phyloP scores from a whole-genome alignment of 192 early-diverging fungal genomes.

The Umbelopsis ramanniana region DNA sequence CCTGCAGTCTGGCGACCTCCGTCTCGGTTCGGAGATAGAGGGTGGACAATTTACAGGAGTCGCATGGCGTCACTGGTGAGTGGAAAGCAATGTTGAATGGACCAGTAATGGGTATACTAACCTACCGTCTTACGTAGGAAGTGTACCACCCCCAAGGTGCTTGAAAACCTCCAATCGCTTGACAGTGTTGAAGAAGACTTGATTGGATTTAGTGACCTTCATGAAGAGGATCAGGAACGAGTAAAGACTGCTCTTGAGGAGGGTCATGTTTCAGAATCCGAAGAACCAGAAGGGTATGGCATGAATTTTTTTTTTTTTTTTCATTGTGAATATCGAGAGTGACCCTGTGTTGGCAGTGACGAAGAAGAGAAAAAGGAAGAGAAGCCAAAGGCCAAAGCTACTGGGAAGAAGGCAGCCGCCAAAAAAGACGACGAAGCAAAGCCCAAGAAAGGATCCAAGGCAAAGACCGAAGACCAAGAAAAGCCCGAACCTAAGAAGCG shows the following conservation, averaged over 20 bases:
- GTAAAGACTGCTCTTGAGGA: slow-evolving; percentile 12
- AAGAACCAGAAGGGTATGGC: neutral
- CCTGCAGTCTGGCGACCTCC: slow-evolving; percentile 1
- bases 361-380: slow-evolving; percentile 9
- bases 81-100: neutral
- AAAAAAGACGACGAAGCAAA: neutral
- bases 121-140: slow-evolving; percentile 5
- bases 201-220: slow-evolving; percentile 1
- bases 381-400: neutral
- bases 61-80: slow-evolving; percentile 23
- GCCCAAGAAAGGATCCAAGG: neutral
- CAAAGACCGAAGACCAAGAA: neutral
- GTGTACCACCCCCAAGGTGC: slow-evolving; percentile 22
- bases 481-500: slow-evolving; percentile 17
- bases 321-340: neutral
- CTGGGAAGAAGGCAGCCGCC: neutral
- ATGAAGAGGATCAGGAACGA: slow-evolving; percentile 18
- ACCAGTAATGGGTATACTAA: neutral
- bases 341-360: neutral
- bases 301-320: too few species aligned
- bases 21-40: slow-evolving; percentile 24
- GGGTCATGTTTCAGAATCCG: slow-evolving; percentile 12
- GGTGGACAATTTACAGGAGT: neutral
- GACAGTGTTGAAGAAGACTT: slow-evolving; percentile 5
- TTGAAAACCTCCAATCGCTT: neutral